phyloP scores from a whole-genome alignment of 2,329 filamentous ascomycete species.

The Endocalyx cinctus region DNA sequence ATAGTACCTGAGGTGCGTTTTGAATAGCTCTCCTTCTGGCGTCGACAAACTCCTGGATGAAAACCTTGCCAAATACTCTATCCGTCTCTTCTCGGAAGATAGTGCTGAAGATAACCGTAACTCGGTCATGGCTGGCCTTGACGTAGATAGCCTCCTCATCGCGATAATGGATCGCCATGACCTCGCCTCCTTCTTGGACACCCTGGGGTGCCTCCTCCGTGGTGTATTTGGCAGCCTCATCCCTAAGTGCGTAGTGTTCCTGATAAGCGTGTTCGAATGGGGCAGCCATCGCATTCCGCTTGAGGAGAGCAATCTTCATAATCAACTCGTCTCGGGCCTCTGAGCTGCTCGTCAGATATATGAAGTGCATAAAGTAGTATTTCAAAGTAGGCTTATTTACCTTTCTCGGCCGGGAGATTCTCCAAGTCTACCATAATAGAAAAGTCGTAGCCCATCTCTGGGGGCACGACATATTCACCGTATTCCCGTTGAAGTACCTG shows the following conservation, averaged over 20 bases:
- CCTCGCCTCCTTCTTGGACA: conserved; percentile 79
- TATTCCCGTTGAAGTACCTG: conserved; percentile 92
- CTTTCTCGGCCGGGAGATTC: conserved; percentile 73
- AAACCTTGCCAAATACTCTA: conserved; percentile 94
- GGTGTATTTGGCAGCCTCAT: conserved; percentile 87
- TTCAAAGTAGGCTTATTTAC: conserved; percentile 33
- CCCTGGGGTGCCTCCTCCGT: conserved; percentile 92
- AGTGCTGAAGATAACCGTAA: conserved; percentile 98
- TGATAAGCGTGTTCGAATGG: conserved; percentile 97
- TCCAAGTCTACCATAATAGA: conserved; percentile 88
- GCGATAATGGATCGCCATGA: conserved; percentile 96
- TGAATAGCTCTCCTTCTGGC: conserved; percentile 91
- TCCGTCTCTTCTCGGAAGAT: conserved; percentile 98
- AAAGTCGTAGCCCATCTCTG: conserved; percentile 94
- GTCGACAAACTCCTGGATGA: conserved; percentile 98
- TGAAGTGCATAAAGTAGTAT: no score
- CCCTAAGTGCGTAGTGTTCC: conserved; percentile 79
- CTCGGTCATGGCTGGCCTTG: conserved; percentile 94
- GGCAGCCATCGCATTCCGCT: conserved; percentile 98
- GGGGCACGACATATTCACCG: conserved; percentile 79
- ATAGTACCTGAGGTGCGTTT: conserved; percentile 96
- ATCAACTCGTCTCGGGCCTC: conserved; percentile 85
- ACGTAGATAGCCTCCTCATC: conserved; percentile 99
- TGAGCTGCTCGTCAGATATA: conserved; percentile 30
- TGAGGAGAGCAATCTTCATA: conserved; percentile 81